Conservation (phyloP, 306 rosid genomes). For the Dryas octopetala region DNA sequence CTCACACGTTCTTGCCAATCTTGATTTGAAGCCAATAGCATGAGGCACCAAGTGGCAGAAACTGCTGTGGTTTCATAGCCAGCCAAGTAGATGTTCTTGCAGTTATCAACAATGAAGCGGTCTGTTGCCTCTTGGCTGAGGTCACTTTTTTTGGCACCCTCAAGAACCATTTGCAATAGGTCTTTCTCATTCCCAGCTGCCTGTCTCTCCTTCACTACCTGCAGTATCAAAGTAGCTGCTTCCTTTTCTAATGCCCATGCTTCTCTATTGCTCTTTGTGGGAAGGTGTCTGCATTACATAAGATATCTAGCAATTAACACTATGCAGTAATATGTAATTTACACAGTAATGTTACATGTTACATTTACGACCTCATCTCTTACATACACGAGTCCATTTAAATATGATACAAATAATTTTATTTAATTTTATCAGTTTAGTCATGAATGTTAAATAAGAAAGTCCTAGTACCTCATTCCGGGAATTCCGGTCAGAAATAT, state of each 20-base stretch:
- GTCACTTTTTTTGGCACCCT: conserved; percentile 37
- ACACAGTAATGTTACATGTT: neutral
- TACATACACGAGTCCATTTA: too few species aligned
- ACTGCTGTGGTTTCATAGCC: conserved; percentile 49
- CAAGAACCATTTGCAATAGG: conserved; percentile 40
- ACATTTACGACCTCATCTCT: too few species aligned
- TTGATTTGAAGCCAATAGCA: conserved; percentile 49
- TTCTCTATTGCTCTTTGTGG: conserved; percentile 52
- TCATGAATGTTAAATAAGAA: too few species aligned
- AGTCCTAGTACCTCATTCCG: neutral
- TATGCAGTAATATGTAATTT: neutral
- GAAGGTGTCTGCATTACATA: conserved; percentile 35
- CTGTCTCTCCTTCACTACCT: conserved; percentile 13
- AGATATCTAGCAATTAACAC: neutral
- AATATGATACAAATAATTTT: too few species aligned
- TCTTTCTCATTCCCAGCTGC: conserved; percentile 19
- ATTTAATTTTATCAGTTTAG: too few species aligned
- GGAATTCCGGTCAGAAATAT: neutral
- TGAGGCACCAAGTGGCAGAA: conserved; percentile 43
- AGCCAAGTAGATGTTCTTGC: conserved; percentile 47
- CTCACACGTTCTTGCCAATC: conserved; percentile 51
- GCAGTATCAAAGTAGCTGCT: conserved; percentile 33
- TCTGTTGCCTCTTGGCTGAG: conserved; percentile 23
- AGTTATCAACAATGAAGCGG: conserved; percentile 37
- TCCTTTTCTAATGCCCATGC: conserved; percentile 51